A percentile compares a stretch with the other conserved stretches of the same genome.
These are phyloP conservation scores for Fraxinus quadrangulata DNA, from an alignment of 257 asterid genomes.

Conservation along the genomic window DNA sequence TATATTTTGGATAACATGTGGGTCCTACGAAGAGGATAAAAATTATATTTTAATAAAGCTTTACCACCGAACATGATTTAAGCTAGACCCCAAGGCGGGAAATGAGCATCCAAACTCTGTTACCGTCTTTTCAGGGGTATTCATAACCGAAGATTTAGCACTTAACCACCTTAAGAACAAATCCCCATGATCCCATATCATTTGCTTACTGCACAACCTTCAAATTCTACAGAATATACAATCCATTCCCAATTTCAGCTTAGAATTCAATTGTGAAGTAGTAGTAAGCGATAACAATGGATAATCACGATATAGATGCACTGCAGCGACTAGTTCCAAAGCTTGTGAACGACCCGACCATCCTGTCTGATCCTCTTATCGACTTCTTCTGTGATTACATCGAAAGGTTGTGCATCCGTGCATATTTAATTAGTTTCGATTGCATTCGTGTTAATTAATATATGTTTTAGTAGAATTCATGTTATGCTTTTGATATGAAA, in stretches of 20 bases:
- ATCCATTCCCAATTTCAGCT: neutral
- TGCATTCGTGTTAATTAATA: neutral
- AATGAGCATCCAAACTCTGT: neutral
- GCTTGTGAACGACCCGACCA: constrained; percentile 43
- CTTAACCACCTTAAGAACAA: neutral
- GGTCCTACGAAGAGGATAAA: too few relatives aligned
- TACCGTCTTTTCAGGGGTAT: neutral
- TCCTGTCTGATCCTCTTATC: constrained; percentile 74
- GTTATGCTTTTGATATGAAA: neutral
- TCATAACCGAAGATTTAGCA: neutral
- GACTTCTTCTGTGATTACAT: constrained; percentile 73
- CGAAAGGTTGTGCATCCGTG: constrained; percentile 49
- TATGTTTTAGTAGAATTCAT: neutral
- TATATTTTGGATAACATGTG: too few relatives aligned
- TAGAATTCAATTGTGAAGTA: neutral
- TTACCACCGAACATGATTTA: neutral
- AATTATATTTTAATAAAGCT: too few relatives aligned
- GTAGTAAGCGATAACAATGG: neutral
- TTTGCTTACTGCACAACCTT: too few relatives aligned
- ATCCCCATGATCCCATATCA: neutral
- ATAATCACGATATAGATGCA: neutral
- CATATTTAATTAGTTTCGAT: neutral
- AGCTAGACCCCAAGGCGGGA: neutral
- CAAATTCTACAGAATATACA: neutral
- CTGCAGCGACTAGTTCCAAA: neutral